Base-by-base conservation (phyloP, 2,329 filamentous ascomycete species). In the Colletotrichum euphorbiae region DNA sequence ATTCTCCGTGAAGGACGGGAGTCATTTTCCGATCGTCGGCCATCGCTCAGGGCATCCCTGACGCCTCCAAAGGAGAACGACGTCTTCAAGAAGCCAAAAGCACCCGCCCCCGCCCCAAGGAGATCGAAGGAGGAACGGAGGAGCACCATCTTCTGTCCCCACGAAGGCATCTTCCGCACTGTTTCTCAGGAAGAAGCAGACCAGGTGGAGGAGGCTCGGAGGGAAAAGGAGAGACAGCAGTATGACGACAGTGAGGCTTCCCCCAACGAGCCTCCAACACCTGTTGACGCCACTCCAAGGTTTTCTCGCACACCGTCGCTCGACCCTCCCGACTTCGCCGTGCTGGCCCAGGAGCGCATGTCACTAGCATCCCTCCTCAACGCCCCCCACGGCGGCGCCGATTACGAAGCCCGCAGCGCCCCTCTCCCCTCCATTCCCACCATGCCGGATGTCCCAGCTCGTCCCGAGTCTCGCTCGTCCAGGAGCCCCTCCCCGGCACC, bases 281-380 rank as follows among this genome's bases (percentile, higher is more conserved):
- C 76, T 3, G 72, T 70, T 12, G 79, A 79, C 12, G 71, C 76
- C 3, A 76, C 78, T 31, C 72, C 72, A 40, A 75, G 79, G 57
- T 89, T 84, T 75, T 83, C 87, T 12, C 82, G 87, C 69, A 89
- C 88, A 2, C 88, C 88, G 12, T 90, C 88, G 0, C 84, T 87
- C 45, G 88, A 90, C 13, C 88, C 87, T 19, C 88, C 89, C 2
- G 77, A 85, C n/a, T 86, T 85, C 73, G 88, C 88, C 45, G 74
- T 88, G 19, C 75, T 86, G 13, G 78, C 80, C 5, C 82, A 87
- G 69, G 80, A 84, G 72, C 85, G 87, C 48, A 85, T 84, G 6
- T 90, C 88, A 2, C 81, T 90, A 4, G 80, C 88, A 15, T 90
- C 88, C 3, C 84, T 90, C 6, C 84, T 90, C 67, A 85, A 89